phyloP scores from a whole-genome alignment of 2,329 filamentous ascomycete species.

The Trichophaea hybrida region DNA sequence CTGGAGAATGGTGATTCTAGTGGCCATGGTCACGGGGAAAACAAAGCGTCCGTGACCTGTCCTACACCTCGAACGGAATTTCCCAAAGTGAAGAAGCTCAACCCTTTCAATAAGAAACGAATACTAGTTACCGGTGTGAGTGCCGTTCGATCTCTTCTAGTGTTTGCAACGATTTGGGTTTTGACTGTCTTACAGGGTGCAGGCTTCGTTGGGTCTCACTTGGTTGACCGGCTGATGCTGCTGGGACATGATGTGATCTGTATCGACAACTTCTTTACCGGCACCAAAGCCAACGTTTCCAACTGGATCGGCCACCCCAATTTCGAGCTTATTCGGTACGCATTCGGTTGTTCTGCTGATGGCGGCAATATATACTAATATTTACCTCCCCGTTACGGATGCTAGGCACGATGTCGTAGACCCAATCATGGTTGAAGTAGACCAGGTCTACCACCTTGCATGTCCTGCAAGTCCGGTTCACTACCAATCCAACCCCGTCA shows the following conservation, averaged over 20 bases:
- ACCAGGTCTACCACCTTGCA: slow-evolving; percentile 30
- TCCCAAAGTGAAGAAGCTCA: slow-evolving; percentile 24
- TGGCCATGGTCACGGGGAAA: too few relatives aligned
- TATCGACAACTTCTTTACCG: slow-evolving; percentile 28
- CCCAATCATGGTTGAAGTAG: slow-evolving; percentile 26
- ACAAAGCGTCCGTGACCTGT: slow-evolving; percentile 10
- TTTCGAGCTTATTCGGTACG: slow-evolving; percentile 27
- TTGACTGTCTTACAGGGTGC: slow-evolving; percentile 21
- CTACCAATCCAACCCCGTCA: slow-evolving; percentile 29
- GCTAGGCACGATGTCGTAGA: slow-evolving; percentile 27
- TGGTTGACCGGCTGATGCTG: slow-evolving; percentile 27
- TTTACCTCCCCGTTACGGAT: background rate
- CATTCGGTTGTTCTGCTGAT: background rate
- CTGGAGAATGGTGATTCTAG: background rate
- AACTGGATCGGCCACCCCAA: slow-evolving; percentile 27
- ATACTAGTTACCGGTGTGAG: slow-evolving; percentile 27
- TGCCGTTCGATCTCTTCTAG: slow-evolving; percentile 3
- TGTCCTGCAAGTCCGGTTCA: slow-evolving; percentile 30
- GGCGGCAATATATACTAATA: background rate
- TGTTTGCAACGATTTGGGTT: background rate
- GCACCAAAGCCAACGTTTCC: slow-evolving; percentile 24
- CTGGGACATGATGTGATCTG: slow-evolving; percentile 28
- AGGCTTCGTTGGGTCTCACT: slow-evolving; percentile 28
- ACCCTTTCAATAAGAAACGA: slow-evolving; percentile 25
- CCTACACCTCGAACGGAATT: slow-evolving; percentile 20